Percentiles rank a stretch among this genome's conserved stretches.
Evolutionary conservation across 2,329 filamentous ascomycete genomes (phyloP).

Genomic region (Claviceps monticola): DNA sequence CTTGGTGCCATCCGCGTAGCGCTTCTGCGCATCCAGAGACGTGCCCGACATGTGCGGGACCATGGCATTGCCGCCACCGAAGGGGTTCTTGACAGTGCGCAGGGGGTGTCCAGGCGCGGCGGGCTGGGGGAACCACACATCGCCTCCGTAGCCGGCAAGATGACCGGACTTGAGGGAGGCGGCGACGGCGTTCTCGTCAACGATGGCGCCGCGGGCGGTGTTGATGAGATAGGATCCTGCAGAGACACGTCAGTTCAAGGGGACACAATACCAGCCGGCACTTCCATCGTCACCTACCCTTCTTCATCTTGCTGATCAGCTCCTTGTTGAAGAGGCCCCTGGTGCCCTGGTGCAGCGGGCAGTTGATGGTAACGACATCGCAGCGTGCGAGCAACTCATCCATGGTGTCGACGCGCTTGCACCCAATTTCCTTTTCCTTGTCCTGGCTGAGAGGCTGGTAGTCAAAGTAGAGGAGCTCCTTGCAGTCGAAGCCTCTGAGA

Average conservation of each 20-base stretch:
- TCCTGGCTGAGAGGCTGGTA: constrained; percentile 87
- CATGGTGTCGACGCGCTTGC: constrained; percentile 72
- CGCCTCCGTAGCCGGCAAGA: constrained; percentile 76
- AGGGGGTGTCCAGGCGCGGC: constrained; percentile 87
- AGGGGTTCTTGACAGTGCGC: constrained; percentile 84
- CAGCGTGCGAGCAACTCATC: constrained; percentile 92
- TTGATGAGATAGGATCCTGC: constrained; percentile 93
- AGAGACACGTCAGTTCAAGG: not conserved
- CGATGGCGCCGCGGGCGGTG: constrained; percentile 95
- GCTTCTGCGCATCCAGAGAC: constrained; percentile 92
- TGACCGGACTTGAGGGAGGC: constrained; percentile 85
- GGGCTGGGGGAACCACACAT: constrained; percentile 96
- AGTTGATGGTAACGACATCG: constrained; percentile 98
- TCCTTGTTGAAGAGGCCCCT: constrained; percentile 97
- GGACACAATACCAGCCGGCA: not conserved
- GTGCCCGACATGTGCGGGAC: constrained; percentile 98
- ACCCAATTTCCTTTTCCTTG: constrained; percentile 90
- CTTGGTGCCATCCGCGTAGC: constrained; percentile 82
- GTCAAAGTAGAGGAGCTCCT: constrained; percentile 98
- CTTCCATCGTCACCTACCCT: constrained; percentile 38
- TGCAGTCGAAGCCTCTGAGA: constrained; percentile 97
- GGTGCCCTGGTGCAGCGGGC: constrained; percentile 97
- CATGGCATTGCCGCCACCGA: constrained; percentile 96
- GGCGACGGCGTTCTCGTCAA: constrained; percentile 98
- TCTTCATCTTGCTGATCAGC: constrained; percentile 97